Percentiles rank a stretch among this genome's conserved stretches.
phyloP scores from a whole-genome alignment of 192 early-diverging fungal species.

The Radiomyces spectabilis region DNA sequence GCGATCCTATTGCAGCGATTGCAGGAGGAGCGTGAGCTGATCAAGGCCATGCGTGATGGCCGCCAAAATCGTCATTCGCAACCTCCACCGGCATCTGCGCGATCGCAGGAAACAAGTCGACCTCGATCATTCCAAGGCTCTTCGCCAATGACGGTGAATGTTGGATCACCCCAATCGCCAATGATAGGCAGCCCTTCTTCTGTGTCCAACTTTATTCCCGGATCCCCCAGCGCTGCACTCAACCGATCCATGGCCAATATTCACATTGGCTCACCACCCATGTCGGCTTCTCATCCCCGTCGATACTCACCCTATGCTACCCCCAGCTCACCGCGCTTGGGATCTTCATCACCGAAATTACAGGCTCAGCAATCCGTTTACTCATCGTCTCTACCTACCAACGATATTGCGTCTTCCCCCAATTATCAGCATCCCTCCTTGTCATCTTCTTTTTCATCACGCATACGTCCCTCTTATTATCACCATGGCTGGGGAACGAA shows the following conservation, averaged over 20 bases:
- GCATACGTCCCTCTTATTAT: not conserved
- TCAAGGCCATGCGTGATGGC: constrained; percentile 33
- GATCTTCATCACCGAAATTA: constrained; percentile 3
- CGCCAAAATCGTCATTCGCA: constrained; percentile 10
- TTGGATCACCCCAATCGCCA: not conserved
- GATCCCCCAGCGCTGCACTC: constrained; percentile 1
- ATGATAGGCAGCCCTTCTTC: constrained; percentile 6
- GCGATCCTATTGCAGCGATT: constrained; percentile 57
- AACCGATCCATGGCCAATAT: constrained; percentile 25
- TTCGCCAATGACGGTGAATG: not conserved
- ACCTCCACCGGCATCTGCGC: not conserved
- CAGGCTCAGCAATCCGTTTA: not conserved
- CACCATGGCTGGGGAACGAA: not conserved
- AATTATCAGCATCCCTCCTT: not conserved
- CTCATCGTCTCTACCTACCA: not conserved
- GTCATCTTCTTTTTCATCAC: not conserved
- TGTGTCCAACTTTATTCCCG: constrained; percentile 8
- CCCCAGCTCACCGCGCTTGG: constrained; percentile 14
- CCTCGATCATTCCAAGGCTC: constrained; percentile 7
- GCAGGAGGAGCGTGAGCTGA: constrained; percentile 45
- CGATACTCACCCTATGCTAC: constrained; percentile 23
- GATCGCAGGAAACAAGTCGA: not conserved
- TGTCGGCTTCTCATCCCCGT: constrained; percentile 8
- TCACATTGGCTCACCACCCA: constrained; percentile 29
- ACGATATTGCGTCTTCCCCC: not conserved